phyloP scores from a whole-genome alignment of 805 yeast species.

The Schwanniomyces vanrijiae region DNA sequence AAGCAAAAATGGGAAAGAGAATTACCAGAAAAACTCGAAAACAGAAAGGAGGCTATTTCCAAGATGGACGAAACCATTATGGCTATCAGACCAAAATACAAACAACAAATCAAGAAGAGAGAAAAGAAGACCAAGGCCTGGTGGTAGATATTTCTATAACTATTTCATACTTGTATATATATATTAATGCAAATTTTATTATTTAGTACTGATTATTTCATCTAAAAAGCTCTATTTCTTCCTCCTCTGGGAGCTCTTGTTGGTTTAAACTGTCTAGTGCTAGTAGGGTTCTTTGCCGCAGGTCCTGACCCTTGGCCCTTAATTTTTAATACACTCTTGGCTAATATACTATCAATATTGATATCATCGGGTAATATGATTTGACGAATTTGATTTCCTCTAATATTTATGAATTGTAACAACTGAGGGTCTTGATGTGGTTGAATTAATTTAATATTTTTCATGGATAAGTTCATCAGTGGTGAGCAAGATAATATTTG shows the following conservation, averaged over 20 bases:
- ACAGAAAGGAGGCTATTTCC: slow-evolving; percentile 64
- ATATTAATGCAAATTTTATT: neutral
- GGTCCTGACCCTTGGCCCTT: slow-evolving; percentile 49
- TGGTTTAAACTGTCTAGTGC: slow-evolving; percentile 11
- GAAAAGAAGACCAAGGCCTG: slow-evolving; percentile 35
- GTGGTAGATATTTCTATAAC: slow-evolving; percentile 21
- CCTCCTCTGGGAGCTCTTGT: slow-evolving; percentile 18
- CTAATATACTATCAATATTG: slow-evolving; percentile 64
- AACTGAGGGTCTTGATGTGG: slow-evolving; percentile 66
- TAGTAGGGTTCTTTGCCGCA: slow-evolving; percentile 17
- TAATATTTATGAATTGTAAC: slow-evolving; percentile 75
- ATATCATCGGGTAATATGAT: slow-evolving; percentile 83
- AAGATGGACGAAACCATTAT: slow-evolving; percentile 65
- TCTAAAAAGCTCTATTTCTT: slow-evolving; percentile 29
- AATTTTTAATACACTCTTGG: slow-evolving; percentile 46
- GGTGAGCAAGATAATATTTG: slow-evolving; percentile 84
- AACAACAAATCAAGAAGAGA: slow-evolving; percentile 38
- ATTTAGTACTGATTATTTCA: neutral
- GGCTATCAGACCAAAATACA: slow-evolving; percentile 54
- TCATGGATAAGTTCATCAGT: slow-evolving; percentile 82
- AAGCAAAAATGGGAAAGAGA: slow-evolving; percentile 79
- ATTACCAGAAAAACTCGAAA: slow-evolving; percentile 55
- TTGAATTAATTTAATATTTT: slow-evolving; percentile 77
- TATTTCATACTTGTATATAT: slow-evolving; percentile 4
- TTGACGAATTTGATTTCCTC: slow-evolving; percentile 88